Percentiles rank a stretch among this genome's conserved stretches.
Conservation (phyloP, 139 green algal species). For the Penium margaritaceum region DNA sequence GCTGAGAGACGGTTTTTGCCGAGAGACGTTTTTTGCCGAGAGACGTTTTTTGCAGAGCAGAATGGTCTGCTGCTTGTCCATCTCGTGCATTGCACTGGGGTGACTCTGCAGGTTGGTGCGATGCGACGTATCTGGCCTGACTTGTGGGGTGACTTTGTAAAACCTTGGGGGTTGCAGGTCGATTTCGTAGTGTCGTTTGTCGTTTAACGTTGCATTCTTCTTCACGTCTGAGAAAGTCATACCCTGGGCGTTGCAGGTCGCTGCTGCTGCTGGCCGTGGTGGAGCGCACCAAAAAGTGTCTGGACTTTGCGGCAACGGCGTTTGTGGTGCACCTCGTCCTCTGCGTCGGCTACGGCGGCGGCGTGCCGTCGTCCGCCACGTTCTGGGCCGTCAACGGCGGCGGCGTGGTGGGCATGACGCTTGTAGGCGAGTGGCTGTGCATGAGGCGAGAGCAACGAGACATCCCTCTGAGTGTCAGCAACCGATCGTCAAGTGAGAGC, state of each 20-base stretch:
- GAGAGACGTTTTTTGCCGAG: too few species aligned
- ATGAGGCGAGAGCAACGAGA: conserved; percentile 77
- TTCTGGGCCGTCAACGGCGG: conserved; percentile 71
- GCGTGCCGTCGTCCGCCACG: conserved; percentile 57
- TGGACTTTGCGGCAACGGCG: conserved; percentile 80
- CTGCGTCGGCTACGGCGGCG: conserved; percentile 51
- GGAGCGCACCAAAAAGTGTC: conserved; percentile 86
- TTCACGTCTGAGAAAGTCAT: background rate
- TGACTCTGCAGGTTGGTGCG: too few species aligned
- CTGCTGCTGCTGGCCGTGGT: conserved; percentile 60
- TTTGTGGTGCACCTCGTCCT: conserved; percentile 73
- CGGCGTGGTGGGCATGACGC: conserved; percentile 61
- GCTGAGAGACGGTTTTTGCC: too few species aligned
- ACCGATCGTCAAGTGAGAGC: background rate
- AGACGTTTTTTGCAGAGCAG: too few species aligned
- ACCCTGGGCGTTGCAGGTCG: conserved; percentile 29
- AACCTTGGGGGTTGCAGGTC: too few species aligned
- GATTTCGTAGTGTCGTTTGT: background rate
- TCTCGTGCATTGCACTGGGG: too few species aligned
- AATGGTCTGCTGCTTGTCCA: too few species aligned
- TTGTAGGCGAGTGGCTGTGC: conserved; percentile 86
- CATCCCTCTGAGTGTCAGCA: conserved; percentile 63
- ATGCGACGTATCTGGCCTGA: too few species aligned
- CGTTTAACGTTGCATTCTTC: background rate
- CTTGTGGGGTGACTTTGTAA: too few species aligned